Percentiles rank a stretch among this genome's conserved stretches.
Evolutionary conservation across 495 filamentous ascomycete species (phyloP).

Genomic region (Penicillium cataractarum): DNA sequence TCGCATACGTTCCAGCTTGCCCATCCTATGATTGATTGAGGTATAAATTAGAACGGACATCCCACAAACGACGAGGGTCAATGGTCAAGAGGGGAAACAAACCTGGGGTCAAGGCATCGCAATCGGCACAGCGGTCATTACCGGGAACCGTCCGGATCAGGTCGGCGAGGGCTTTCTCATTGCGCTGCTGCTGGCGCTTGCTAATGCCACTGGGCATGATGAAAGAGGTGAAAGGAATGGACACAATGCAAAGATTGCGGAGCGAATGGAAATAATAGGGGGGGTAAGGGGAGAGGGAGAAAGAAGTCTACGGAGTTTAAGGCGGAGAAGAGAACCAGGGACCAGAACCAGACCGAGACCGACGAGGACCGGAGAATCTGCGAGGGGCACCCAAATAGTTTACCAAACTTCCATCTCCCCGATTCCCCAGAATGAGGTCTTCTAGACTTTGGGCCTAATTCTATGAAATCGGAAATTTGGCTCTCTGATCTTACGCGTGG

Average conservation of each 20-base stretch:
- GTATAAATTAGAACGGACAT: constrained; percentile 1
- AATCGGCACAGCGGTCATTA: constrained; percentile 95
- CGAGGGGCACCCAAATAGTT: constrained; percentile 16
- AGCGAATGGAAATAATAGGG: constrained; percentile 3
- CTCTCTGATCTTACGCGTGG: background rate
- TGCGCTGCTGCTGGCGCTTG: constrained; percentile 96
- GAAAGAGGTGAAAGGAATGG: constrained; percentile 25
- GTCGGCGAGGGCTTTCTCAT: constrained; percentile 89
- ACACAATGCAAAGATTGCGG: constrained; percentile 24
- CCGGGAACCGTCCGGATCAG: constrained; percentile 84
- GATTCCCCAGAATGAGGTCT: no score
- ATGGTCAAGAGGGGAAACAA: constrained; percentile 30
- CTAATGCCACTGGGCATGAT: constrained; percentile 62
- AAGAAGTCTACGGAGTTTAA: background rate
- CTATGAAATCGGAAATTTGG: no score
- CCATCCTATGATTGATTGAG: constrained; percentile 66
- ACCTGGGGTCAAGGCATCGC: constrained; percentile 91
- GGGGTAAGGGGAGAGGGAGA: background rate
- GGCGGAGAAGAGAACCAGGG: background rate
- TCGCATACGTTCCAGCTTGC: constrained; percentile 93
- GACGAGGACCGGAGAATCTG: constrained; percentile 10
- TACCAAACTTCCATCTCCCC: no score
- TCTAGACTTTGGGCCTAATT: background rate
- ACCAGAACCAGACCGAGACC: background rate
- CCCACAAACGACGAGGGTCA: background rate